Base-by-base conservation (phyloP, 371 early-diverging fungal species). In the Syncephalastrum monosporum region DNA sequence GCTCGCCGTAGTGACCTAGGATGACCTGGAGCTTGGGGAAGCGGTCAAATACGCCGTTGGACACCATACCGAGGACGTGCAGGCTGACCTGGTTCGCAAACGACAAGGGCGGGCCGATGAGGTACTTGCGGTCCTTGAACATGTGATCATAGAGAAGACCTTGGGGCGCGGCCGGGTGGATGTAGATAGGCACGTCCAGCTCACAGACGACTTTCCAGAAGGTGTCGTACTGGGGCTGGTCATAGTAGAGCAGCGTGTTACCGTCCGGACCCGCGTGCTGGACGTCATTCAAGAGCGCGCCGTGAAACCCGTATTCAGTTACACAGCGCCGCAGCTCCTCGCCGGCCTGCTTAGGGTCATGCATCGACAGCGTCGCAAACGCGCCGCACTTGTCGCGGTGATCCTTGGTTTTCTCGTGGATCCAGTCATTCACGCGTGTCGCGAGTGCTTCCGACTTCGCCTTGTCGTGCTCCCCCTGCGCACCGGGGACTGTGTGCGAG, bases 21-120 rank as follows among this genome's bases (percentile, higher is more conserved):
- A 56, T 56, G 46, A 61, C 21, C 10, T 61, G 21, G n/a, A 61
- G 27, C 17, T 48, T 55, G 5, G 56, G 56, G 53, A 61, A 61
- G 1, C 61, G 53, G 53, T 61, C 61, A 56, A 61, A 61, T 7
- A 51, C 56, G 7, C 61, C 56, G 33, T 55, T 55, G 45, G 47
- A 47, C 13, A 55, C 27, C 27, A 55, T 43, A 14, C 55, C 44
- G 5, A 60, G 16, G 14, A 60, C 14, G 29, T 60, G 60, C 38
- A 60, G 27, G 21, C 55, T 47, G 24, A 47, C 48, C 42, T 44
- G 49, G 24, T 55, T 47, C 42, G 56, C 56, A 38, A 56, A 47
- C 16, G 55, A 55, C 14, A 55, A 29, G n/a, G 55, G 55, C 3
- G 55, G 55, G 3, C 55, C 55, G 33, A 55, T 46, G 15, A 55